Evolutionary conservation across 2,329 filamentous ascomycete genomes (phyloP).

Genomic region (Alternaria arborescens): DNA sequence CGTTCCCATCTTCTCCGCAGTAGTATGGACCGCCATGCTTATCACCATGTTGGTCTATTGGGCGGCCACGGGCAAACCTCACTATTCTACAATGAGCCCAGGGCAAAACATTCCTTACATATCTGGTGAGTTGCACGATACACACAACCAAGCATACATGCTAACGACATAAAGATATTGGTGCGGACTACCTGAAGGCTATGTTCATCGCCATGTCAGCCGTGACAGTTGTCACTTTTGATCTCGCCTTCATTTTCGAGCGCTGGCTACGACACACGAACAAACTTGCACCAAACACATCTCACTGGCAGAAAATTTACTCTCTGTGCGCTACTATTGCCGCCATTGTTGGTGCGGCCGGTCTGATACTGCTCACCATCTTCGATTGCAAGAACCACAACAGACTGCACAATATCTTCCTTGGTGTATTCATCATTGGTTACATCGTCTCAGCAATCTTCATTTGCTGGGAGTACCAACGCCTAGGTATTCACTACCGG

Average conservation of each 20-base stretch:
- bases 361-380: conserved; percentile 82
- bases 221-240: conserved; percentile 79
- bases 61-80: conserved; percentile 64
- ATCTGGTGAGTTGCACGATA: conserved; percentile 59
- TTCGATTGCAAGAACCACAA: conserved; percentile 82
- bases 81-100: conserved; percentile 68
- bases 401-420: conserved; percentile 75
- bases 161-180: conserved; percentile 59
- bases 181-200: conserved; percentile 71
- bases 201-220: conserved; percentile 78
- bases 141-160: too few relatives aligned
- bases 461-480: conserved; percentile 89
- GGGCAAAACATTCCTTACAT: conserved; percentile 74
- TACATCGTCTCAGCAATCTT: conserved; percentile 88
- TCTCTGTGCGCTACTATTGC: conserved; percentile 69
- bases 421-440: conserved; percentile 83
- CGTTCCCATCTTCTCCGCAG: conserved; percentile 73
- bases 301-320: conserved; percentile 68
- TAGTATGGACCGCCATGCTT: conserved; percentile 65
- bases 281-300: conserved; percentile 78
- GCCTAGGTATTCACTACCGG: conserved; percentile 81
- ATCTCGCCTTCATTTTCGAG: conserved; percentile 81
- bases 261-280: conserved; percentile 85
- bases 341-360: conserved; percentile 77
- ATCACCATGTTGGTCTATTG: conserved; percentile 76